A percentile compares a stretch with the other conserved stretches of the same genome.
phyloP scores from a whole-genome alignment of 371 early-diverging fungal species.

The Conidiobolus incongruus region DNA sequence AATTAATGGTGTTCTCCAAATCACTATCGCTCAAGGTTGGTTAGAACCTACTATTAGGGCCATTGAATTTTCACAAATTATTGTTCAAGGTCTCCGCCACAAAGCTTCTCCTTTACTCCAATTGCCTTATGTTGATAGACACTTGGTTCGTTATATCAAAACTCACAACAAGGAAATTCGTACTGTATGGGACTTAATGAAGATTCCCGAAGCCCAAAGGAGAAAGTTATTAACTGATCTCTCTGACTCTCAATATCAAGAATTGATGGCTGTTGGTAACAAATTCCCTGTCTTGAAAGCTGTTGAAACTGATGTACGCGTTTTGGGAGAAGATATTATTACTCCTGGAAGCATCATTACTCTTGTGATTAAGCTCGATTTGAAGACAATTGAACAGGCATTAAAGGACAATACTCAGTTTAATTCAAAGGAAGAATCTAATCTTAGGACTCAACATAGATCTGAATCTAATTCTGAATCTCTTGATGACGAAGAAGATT shows the following conservation, averaged over 20 bases:
- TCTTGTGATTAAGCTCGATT: constrained; percentile 29
- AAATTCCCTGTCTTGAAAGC: constrained; percentile 36
- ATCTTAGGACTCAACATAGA: constrained; percentile 12
- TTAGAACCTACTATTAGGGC: too few species aligned
- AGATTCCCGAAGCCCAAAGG: too few species aligned
- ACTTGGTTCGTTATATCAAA: constrained; percentile 22
- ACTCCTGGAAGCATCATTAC: constrained; percentile 64
- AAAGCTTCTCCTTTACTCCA: background rate
- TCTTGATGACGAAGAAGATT: constrained; percentile 5
- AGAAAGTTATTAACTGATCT: too few species aligned
- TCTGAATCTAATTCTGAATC: constrained; percentile 4
- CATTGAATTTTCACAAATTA: constrained; percentile 4
- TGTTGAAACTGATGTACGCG: constrained; percentile 9
- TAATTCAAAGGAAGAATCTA: too few species aligned
- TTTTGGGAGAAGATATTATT: constrained; percentile 52
- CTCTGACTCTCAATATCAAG: constrained; percentile 7
- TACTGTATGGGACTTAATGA: too few species aligned
- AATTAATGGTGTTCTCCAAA: constrained; percentile 63
- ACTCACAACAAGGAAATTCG: too few species aligned
- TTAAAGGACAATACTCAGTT: constrained; percentile 11
- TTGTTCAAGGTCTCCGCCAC: too few species aligned
- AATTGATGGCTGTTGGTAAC: constrained; percentile 16
- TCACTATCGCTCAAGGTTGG: constrained; percentile 29
- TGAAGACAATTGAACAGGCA: constrained; percentile 10
- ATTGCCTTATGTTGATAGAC: too few species aligned